Evolutionary conservation across 1,139 yeast genomes (phyloP).

Genomic region (Kodamaea ohmeri): DNA sequence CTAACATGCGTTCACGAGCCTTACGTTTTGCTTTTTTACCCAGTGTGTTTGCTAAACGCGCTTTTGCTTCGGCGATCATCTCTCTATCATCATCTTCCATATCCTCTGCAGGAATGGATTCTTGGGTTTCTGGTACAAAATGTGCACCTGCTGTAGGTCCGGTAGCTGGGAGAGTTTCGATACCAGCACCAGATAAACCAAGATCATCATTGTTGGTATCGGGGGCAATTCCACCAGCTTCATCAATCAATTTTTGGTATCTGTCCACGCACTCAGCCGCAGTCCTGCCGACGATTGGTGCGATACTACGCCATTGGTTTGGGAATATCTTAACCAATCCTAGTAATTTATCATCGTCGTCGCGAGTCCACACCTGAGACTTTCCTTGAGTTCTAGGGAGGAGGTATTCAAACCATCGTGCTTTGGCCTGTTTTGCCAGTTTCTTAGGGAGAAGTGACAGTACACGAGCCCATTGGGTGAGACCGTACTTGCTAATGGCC

Average conservation of each 20-base stretch:
- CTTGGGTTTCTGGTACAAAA: constrained; percentile 73
- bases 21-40: constrained; percentile 95
- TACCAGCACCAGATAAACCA: constrained; percentile 52
- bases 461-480: constrained; percentile 92
- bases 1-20: constrained; percentile 76
- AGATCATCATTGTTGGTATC: constrained; percentile 28
- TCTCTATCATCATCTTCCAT: constrained; percentile 84
- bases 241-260: constrained; percentile 73
- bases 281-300: constrained; percentile 77
- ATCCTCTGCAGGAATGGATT: constrained; percentile 75
- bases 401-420: constrained; percentile 89
- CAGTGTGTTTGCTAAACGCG: constrained; percentile 86
- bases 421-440: constrained; percentile 88
- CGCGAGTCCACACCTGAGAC: constrained; percentile 67
- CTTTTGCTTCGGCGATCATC: constrained; percentile 91
- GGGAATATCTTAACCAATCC: constrained; percentile 71
- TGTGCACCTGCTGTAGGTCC: constrained; percentile 42
- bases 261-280: constrained; percentile 89
- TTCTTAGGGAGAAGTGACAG: constrained; percentile 83
- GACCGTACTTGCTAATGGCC: constrained; percentile 89
- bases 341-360: constrained; percentile 74
- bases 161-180: constrained; percentile 50
- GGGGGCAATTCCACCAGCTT: constrained; percentile 28
- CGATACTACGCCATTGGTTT: constrained; percentile 91
- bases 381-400: constrained; percentile 55